phyloP scores from a whole-genome alignment of 352 stramenopile genomes.

The Globisporangium nunn region DNA sequence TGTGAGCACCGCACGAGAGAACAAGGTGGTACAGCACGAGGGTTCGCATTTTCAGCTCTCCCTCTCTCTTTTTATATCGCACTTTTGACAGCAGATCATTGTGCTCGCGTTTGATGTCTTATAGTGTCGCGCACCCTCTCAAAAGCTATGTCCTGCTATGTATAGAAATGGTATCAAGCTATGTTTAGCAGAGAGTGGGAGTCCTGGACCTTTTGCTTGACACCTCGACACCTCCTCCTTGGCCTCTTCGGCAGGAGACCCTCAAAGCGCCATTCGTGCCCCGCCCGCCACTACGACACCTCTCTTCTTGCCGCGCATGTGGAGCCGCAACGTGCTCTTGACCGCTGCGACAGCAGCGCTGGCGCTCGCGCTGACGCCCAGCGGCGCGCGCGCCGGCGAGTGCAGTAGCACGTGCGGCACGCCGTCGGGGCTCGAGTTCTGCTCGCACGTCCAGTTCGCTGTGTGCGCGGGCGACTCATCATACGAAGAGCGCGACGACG shows the following conservation, averaged over 20 bases:
- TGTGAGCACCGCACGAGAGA: no score
- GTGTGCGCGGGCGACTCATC: slow-evolving; percentile 52
- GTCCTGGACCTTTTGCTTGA: neutral
- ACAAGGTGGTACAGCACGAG: no score
- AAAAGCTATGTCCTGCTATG: neutral
- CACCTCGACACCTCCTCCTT: neutral
- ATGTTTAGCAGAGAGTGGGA: neutral
- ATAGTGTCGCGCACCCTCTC: no score
- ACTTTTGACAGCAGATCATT: neutral
- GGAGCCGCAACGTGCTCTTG: neutral
- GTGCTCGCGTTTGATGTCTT: no score
- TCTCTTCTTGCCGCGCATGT: neutral
- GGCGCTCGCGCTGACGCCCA: neutral
- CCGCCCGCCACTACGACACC: neutral
- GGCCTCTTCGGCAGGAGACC: no score
- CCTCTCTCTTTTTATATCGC: neutral
- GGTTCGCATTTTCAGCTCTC: neutral
- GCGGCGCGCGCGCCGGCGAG: slow-evolving; percentile 9
- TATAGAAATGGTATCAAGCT: neutral
- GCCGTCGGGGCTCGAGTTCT: slow-evolving; percentile 64
- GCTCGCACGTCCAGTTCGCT: slow-evolving; percentile 70
- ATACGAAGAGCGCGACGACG: slow-evolving; percentile 53
- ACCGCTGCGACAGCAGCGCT: neutral
- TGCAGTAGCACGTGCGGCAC: slow-evolving; percentile 76
- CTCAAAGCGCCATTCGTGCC: no score